Evolutionary conservation across 495 filamentous ascomycete genomes (phyloP), one percentile per base, ranked within the genome.

Genomic region (Trichoderma reesei): DNA sequence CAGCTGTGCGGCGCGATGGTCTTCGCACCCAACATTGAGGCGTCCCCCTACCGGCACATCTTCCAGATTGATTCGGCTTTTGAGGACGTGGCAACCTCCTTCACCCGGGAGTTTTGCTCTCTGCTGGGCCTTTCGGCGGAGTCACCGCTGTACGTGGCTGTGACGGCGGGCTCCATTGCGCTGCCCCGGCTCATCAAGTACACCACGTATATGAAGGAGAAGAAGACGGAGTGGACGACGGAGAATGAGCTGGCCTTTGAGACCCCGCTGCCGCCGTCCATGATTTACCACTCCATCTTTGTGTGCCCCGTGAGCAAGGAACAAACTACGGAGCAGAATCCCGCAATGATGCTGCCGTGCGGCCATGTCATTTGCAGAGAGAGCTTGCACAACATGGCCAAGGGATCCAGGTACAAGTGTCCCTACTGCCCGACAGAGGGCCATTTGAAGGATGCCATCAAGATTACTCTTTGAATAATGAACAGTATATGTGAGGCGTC

Each of bases 231-330:
- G 74, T 99, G 94, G 94, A 97, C 91, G 2, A 91, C 90, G 0
- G 81, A 87, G 42, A 85, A 93, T 70, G 94, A 99, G 73, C 78
- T 99, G 14, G 90, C 95, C 7, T 92, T 95, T 64, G 94, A 96
- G 76, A 95, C 94, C 1, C 87, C 94, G 0, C 83, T 99, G 0
- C 94, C 94, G 0, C 82, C 84, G 20, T 84, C 85, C 42, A 96
- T 95, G 79, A 83, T 91, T 59, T 99, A 93, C 80, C 94, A 99
- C 74, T 88, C 86, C 51, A 96, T 99, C 70, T 98, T 99, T 70
- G 94, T 99, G 38, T 99, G 94, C 70, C 94, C 94, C 4, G 95
- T 99, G 13, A 89, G 86, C 67, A 97, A 96, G 75, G 95, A 95
- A 68, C 94, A 99, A 73, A 90, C 89, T 0, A 98, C 92, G 0